Base-by-base conservation (phyloP, 1,284 basidiomycete species). In the Puccinia hordei region DNA sequence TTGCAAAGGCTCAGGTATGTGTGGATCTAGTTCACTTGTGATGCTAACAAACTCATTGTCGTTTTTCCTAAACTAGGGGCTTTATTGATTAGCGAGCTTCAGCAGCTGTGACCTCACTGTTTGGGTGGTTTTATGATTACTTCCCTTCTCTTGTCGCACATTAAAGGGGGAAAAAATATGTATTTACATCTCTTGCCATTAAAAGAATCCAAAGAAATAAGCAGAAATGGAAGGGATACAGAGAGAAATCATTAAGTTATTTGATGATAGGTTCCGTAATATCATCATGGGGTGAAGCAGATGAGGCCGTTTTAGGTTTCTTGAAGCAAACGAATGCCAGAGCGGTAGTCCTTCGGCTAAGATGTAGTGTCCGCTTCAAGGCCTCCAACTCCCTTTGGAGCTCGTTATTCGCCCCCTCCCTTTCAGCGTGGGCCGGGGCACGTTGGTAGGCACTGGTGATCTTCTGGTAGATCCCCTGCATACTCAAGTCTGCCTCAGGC, bases 371-470 rank as follows among this genome's bases (percentile, higher is more conserved):
- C 87, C 91, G 92, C 87, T 95, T 95, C 73, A 99, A 92, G 9
- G 91, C 91, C 83, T 98, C 95, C 71, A 99, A 88, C 84, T 95
- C 93, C n/a, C 88, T 88, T 85, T 93, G 92, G 80, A 94, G 87
- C 83, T 92, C 92, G 92, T 78, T 84, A 68, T 83, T 85, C 80
- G 66, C 82, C 53, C 83, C 84, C 38, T 84, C 74, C 83, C 93
- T 91, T 24, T 83, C 76, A 15, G 24, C 73, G 30, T 41, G 81
- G 41, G 76, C 81, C 30, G 83, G 83, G 0, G 91, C 91, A 61
- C 92, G 90, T 38, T 91, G 89, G 86, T 98, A 98, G 35, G 93
- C 92, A 85, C 93, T 90, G 30, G 94, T 95, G 83, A 99, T 98
- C 83, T 92, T 93, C 85, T 92, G 93, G 87, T 99, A 99, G 51